Conservation (phyloP, 176 grass and related monocot genomes). For the maize (Zea mays) region DNA sequence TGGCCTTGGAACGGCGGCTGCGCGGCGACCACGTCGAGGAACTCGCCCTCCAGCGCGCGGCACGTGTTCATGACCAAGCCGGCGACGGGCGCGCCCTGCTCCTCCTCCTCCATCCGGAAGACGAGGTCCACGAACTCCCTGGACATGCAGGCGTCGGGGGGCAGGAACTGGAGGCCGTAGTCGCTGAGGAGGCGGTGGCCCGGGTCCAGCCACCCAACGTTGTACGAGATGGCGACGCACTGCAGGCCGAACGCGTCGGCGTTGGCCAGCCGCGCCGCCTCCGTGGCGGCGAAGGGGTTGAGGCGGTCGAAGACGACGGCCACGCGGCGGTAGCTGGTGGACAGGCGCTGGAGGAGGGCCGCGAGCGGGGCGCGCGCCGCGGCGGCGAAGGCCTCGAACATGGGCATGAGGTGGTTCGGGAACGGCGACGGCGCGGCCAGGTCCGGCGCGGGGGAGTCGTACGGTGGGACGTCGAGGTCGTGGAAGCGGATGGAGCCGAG, state of each 20-base stretch:
- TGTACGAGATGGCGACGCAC: conserved; percentile 38
- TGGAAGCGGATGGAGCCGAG: conserved; percentile 52
- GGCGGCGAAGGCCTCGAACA: conserved; percentile 22
- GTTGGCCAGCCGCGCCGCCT: conserved; percentile 44
- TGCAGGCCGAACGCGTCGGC: conserved; percentile 49
- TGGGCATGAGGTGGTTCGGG: conserved; percentile 50
- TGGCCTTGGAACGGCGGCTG: conserved; percentile 18
- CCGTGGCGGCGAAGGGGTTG: conserved; percentile 21
- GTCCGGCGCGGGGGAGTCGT: conserved; percentile 44
- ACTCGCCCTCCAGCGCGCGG: conserved; percentile 38
- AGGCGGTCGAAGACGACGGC: conserved; percentile 48
- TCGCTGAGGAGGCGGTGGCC: conserved; percentile 1
- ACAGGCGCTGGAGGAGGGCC: conserved; percentile 23
- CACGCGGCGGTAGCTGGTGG: conserved; percentile 32
- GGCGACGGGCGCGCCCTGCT: conserved; percentile 9
- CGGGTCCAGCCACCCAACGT: conserved; percentile 25
- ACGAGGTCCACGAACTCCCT: conserved; percentile 29
- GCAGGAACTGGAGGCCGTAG: background rate
- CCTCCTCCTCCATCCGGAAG: conserved; percentile 6
- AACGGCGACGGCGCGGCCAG: conserved; percentile 29
- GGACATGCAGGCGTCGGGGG: conserved; percentile 30
- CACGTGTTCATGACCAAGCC: conserved; percentile 44
- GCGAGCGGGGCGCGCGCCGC: conserved; percentile 32
- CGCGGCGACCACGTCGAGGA: conserved; percentile 38
- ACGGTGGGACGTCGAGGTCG: conserved; percentile 36